Percentiles rank a stretch among this genome's conserved stretches.
phyloP scores from a whole-genome alignment of 192 early-diverging fungal genomes.

The Umbelopsis sp. region DNA sequence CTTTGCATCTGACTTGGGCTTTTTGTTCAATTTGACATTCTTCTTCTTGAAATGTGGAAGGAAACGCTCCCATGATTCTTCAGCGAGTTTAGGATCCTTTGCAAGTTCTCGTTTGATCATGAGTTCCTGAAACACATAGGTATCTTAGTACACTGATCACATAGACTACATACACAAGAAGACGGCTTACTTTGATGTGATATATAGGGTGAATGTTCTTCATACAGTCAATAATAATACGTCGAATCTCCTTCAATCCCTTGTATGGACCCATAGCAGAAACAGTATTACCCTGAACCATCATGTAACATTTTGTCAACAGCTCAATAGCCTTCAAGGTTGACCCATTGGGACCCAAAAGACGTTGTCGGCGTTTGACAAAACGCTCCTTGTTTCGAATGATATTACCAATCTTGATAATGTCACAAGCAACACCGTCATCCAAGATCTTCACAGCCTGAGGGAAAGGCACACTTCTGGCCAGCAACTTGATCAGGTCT shows the following conservation, averaged over 20 bases:
- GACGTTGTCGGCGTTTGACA: slow-evolving; percentile 92
- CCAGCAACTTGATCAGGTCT: slow-evolving; percentile 93
- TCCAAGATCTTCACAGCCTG: slow-evolving; percentile 92
- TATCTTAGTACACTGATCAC: not conserved
- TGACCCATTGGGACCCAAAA: slow-evolving; percentile 95
- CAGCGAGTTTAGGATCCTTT: slow-evolving; percentile 91
- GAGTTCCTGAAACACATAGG: slow-evolving; percentile 69
- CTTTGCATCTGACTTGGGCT: slow-evolving; percentile 51
- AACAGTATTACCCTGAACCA: slow-evolving; percentile 99
- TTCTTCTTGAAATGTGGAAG: slow-evolving; percentile 95
- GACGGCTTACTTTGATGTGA: slow-evolving; percentile 83
- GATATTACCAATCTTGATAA: slow-evolving; percentile 97
- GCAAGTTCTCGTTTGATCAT: slow-evolving; percentile 99
- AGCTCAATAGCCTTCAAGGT: slow-evolving; percentile 97
- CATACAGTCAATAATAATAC: slow-evolving; percentile 96
- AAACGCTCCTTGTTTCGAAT: slow-evolving; percentile 96
- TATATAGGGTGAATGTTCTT: slow-evolving; percentile 99
- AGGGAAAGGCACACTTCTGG: slow-evolving; percentile 90
- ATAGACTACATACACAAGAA: not conserved
- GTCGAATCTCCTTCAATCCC: slow-evolving; percentile 84
- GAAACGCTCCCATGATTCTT: slow-evolving; percentile 97
- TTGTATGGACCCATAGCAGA: slow-evolving; percentile 90
- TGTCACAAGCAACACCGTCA: slow-evolving; percentile 91
- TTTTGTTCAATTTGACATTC: slow-evolving; percentile 75
- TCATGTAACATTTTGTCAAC: slow-evolving; percentile 91